Percentiles rank a stretch among this genome's conserved stretches.
phyloP scores from a whole-genome alignment of 192 early-diverging fungal genomes.

The Helicostylum pulchrum region DNA sequence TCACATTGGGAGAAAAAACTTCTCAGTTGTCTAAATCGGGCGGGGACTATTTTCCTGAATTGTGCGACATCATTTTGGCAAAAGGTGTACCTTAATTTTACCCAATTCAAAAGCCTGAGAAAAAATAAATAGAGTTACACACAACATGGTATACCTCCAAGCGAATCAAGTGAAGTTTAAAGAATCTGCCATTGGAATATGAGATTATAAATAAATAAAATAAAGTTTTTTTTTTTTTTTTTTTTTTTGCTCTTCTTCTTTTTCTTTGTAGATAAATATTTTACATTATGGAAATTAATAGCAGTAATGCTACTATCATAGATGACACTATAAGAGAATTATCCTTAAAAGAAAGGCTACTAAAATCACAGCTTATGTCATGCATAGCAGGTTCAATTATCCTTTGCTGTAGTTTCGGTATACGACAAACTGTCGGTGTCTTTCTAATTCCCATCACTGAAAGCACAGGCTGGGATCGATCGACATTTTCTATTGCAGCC shows the following conservation, averaged over 20 bases:
- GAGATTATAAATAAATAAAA: not conserved
- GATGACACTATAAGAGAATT: too few species aligned
- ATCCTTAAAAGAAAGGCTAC: not conserved
- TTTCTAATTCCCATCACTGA: conserved; percentile 30
- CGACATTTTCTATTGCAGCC: conserved; percentile 29
- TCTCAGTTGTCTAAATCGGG: too few species aligned
- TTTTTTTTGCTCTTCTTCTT: not conserved
- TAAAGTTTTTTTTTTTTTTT: not conserved
- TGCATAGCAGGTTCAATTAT: conserved; percentile 27
- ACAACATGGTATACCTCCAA: conserved; percentile 86
- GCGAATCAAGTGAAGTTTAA: conserved; percentile 45
- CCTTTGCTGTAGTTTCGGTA: conserved; percentile 30
- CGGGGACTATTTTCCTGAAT: too few species aligned
- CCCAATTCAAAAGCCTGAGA: conserved; percentile 30
- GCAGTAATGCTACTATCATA: not conserved
- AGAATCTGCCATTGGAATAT: not conserved
- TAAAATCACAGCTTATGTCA: conserved; percentile 6
- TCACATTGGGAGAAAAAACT: too few species aligned
- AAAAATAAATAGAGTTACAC: conserved; percentile 76
- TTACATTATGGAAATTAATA: not conserved
- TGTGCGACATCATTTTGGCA: too few species aligned
- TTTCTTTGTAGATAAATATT: not conserved
- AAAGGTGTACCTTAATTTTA: conserved; percentile 47
- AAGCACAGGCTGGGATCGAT: conserved; percentile 29
- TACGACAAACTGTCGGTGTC: conserved; percentile 35